Evolutionary conservation across 176 grass and related monocot genomes (phyloP), one percentile per base, ranked within the genome.

Genomic region (Avena atlantica): DNA sequence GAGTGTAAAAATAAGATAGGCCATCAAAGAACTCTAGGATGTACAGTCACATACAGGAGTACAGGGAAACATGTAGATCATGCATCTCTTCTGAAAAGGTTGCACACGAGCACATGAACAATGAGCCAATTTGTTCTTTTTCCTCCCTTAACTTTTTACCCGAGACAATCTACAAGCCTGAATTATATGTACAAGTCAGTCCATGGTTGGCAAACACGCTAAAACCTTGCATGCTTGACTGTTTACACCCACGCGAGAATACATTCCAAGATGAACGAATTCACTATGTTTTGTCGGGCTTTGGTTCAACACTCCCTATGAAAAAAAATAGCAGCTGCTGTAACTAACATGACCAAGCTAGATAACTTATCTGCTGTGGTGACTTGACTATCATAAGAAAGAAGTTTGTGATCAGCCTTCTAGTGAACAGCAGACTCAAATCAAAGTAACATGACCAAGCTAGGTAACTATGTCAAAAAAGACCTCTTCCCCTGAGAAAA

Each of bases 281-380:
- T 78, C 77, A 37, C 84, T 89, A 98, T 79, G 95, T 93, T 82
- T 92, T 91, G 61, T 98, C 93, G 0, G 91, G 83, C 79, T 92
- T 98, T 51, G 93, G 88, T 87, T 95, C 95, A 27, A 95, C 9
- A 8, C 16, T 58, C 20, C 1, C 4, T 58, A 52, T 52, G 50
- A 52, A 12, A 52, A 52, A 14, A 40, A 40, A 40, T 52, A 58
- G 17, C 15, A 56, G 17, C 19, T 59, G 17, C 6, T 59, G 19
- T 58, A 58, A 58, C 16, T 59, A 59, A 59, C 57, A n/a, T 7
- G 19, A 59, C 6, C 57, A 52, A 52, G 50, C 12, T 52, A 52
- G 50, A 12, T 52, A 52, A 52, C 47, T 48, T 48, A 14, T 52
- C 50, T 8, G 57, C 19, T 59, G 17, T 59, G 2, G 57, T 10